Conservation (phyloP, 305 asterid species). For the Fraxinus greggii region DNA sequence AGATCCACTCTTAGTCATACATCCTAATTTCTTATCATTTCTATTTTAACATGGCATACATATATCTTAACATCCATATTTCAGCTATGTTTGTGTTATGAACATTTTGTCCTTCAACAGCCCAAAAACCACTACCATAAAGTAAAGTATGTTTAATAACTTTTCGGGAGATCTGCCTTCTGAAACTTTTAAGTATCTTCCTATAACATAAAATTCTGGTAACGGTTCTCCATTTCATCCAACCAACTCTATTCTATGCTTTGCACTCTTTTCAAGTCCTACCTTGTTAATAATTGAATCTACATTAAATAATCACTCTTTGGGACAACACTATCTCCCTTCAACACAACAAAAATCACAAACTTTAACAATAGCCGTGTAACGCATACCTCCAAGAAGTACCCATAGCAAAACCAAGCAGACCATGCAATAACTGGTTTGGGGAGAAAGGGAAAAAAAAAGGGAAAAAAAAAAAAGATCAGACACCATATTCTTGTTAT, state of each 20-base stretch:
- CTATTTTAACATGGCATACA: neutral
- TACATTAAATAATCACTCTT: neutral
- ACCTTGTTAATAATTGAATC: neutral
- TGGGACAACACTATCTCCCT: neutral
- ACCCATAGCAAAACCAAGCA: constrained; percentile 90
- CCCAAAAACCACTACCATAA: neutral
- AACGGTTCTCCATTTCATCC: neutral
- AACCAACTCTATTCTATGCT: neutral
- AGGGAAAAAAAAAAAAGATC: neutral
- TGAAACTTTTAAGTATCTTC: neutral
- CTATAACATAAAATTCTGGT: neutral
- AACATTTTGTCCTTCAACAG: neutral
- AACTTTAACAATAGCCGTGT: neutral
- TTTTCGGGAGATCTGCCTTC: neutral
- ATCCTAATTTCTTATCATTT: neutral
- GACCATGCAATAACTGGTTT: constrained; percentile 80
- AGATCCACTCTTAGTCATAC: neutral
- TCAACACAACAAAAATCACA: neutral
- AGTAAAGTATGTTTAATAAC: neutral
- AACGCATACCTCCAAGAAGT: constrained; percentile 79
- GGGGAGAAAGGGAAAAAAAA: neutral
- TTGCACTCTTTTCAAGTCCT: neutral
- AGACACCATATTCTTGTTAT: neutral
- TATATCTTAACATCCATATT: neutral
- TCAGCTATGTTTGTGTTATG: neutral